These are phyloP conservation scores for Entomortierella beljakovae DNA, from an alignment of 192 early-diverging fungal genomes.

Conservation along the genomic window DNA sequence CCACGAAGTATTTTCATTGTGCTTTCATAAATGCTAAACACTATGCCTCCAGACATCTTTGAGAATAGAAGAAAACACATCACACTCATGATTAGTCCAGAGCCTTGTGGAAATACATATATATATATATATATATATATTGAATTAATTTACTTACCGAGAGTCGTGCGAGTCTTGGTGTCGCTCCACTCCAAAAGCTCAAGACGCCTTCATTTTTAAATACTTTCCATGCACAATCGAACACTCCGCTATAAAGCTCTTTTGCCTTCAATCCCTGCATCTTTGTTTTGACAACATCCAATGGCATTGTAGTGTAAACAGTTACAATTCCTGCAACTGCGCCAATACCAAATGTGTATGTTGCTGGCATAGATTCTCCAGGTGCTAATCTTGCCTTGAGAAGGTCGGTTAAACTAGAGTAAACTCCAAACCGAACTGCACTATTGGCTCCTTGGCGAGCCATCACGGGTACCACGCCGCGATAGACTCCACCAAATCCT, in stretches of 20 bases:
- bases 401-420: constrained; percentile 76
- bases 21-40: constrained; percentile 87
- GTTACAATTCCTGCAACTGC: constrained; percentile 92
- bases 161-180: constrained; percentile 79
- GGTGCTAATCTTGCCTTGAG: constrained; percentile 44
- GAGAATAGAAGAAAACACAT: constrained; percentile 2
- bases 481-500: constrained; percentile 87
- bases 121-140: neutral
- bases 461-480: constrained; percentile 92
- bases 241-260: constrained; percentile 72
- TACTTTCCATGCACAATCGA: constrained; percentile 80
- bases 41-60: constrained; percentile 87
- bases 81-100: neutral
- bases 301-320: constrained; percentile 95
- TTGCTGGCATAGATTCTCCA: constrained; percentile 61
- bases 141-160: constrained; percentile 15
- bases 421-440: constrained; percentile 91
- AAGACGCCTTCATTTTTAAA: constrained; percentile 80
- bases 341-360: constrained; percentile 78
- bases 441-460: constrained; percentile 96
- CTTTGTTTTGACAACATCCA: constrained; percentile 98
- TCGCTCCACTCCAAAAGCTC: constrained; percentile 96
- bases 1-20: constrained; percentile 49
- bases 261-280: constrained; percentile 89
- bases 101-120: neutral